Conservation (phyloP, 2,329 filamentous ascomycete species). For the Magnaporthales sp. region DNA sequence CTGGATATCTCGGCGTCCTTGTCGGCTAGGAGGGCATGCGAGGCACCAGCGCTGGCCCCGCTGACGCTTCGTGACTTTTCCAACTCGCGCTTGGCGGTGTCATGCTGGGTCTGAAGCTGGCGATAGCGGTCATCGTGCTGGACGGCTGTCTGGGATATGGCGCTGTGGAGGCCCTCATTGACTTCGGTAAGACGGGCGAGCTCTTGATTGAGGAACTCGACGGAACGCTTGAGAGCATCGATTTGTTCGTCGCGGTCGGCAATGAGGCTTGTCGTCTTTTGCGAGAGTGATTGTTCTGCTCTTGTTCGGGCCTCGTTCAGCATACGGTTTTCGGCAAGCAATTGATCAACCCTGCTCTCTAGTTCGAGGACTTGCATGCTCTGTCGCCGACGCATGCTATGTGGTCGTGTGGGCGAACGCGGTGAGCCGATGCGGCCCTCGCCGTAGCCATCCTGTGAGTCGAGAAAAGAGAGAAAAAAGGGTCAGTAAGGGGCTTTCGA, state of each 20-base stretch:
- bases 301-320: constrained; percentile 64
- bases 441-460: constrained; percentile 76
- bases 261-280: constrained; percentile 60
- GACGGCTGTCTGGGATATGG: constrained; percentile 66
- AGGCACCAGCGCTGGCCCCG: background rate
- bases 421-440: constrained; percentile 81
- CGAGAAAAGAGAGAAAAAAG: background rate
- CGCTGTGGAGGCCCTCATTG: constrained; percentile 70
- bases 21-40: constrained; percentile 58
- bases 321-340: constrained; percentile 74
- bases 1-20: constrained; percentile 79
- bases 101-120: constrained; percentile 58
- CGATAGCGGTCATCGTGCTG: constrained; percentile 67
- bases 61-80: constrained; percentile 52
- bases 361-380: constrained; percentile 96
- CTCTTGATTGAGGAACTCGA: constrained; percentile 76
- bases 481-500: background rate
- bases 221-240: constrained; percentile 66
- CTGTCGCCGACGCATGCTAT: constrained; percentile 92
- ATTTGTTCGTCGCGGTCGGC: constrained; percentile 83
- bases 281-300: constrained; percentile 57
- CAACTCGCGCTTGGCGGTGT: constrained; percentile 59
- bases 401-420: constrained; percentile 84
- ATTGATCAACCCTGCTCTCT: constrained; percentile 74
- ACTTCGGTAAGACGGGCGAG: constrained; percentile 72